A percentile compares a stretch with the other conserved stretches of the same genome.
Evolutionary conservation across 352 stramenopile genomes (phyloP).

Genomic region (Phytophthora rubi): DNA sequence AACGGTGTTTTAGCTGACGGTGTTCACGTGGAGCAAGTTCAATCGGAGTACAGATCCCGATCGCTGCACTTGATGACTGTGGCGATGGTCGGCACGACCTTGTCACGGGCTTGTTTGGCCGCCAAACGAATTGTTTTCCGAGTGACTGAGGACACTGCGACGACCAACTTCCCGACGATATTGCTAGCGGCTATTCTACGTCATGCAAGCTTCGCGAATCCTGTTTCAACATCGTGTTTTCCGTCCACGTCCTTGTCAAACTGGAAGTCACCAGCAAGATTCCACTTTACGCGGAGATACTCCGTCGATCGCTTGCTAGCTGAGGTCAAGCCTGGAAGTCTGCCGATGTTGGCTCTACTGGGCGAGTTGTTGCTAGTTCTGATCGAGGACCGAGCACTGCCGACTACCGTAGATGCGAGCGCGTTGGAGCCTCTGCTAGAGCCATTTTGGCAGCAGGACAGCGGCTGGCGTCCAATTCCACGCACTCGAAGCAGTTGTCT

Average conservation of each 20-base stretch:
- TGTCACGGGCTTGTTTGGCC: constrained; percentile 35
- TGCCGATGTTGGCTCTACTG: constrained; percentile 50
- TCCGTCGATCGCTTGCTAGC: constrained; percentile 53
- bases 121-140: constrained; percentile 55
- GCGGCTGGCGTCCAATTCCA: constrained; percentile 28
- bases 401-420: constrained; percentile 27
- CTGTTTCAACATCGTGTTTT: constrained; percentile 11
- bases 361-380: constrained; percentile 68
- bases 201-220: constrained; percentile 41
- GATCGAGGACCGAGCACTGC: constrained; percentile 34
- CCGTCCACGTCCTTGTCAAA: neutral
- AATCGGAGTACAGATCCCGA: constrained; percentile 11
- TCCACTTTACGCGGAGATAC: constrained; percentile 54
- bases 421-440: constrained; percentile 45
- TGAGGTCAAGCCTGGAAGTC: constrained; percentile 41
- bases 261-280: constrained; percentile 46
- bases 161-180: constrained; percentile 42
- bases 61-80: constrained; percentile 8
- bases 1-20: neutral
- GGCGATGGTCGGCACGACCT: constrained; percentile 24
- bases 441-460: constrained; percentile 60
- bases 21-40: neutral
- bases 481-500: constrained; percentile 30
- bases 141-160: constrained; percentile 38
- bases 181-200: constrained; percentile 54